phyloP scores from a whole-genome alignment of 1,284 basidiomycete species.

The Trametes polyzona region DNA sequence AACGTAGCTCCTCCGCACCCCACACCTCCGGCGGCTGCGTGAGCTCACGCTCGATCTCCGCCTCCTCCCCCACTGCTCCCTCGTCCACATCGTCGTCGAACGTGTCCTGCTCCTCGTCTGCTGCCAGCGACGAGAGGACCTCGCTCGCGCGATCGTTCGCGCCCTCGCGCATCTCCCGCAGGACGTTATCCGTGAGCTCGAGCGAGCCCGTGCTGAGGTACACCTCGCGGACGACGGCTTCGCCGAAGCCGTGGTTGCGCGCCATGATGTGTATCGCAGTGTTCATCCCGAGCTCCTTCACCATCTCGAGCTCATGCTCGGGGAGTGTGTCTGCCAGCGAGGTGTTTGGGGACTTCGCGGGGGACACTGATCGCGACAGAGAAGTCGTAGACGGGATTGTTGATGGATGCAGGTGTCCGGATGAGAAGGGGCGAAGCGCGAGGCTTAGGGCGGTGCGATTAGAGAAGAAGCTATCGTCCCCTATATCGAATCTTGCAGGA shows the following conservation, averaged over 20 bases:
- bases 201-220: conserved; percentile 21
- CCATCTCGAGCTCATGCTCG: conserved; percentile 16
- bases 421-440: conserved; percentile 7
- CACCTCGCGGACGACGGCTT: conserved; percentile 22
- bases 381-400: conserved; percentile 3
- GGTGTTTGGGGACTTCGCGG: background rate
- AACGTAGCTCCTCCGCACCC: background rate
- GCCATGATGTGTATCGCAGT: conserved; percentile 27
- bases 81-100: background rate
- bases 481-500: conserved; percentile 1
- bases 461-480: conserved; percentile 1
- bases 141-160: conserved; percentile 22
- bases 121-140: background rate
- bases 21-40: conserved; percentile 1
- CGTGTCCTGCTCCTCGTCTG: background rate
- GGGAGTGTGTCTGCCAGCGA: conserved; percentile 13
- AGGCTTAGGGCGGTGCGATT: conserved; percentile 10
- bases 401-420: conserved; percentile 1
- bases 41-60: conserved; percentile 16
- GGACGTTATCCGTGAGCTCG: conserved; percentile 20
- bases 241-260: conserved; percentile 29
- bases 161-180: conserved; percentile 26
- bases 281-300: conserved; percentile 23
- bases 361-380: conserved; percentile 6
- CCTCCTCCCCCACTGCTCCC: background rate